Conservation (phyloP, 768 basidiomycete species). For the Tricholoma sp. region DNA sequence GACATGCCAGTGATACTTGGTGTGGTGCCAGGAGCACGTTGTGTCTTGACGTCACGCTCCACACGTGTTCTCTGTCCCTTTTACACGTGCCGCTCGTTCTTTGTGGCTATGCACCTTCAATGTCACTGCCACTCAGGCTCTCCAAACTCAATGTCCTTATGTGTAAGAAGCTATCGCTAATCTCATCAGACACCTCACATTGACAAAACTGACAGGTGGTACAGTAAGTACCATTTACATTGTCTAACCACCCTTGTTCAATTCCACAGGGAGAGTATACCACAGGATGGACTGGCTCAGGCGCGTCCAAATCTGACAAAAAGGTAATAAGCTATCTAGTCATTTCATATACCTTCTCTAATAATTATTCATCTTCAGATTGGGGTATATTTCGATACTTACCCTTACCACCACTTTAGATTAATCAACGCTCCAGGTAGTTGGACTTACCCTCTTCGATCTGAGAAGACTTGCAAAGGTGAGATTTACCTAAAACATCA, state of each 20-base stretch:
- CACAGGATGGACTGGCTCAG: slow-evolving; percentile 88
- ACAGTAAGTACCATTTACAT: slow-evolving; percentile 23
- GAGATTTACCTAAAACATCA: background rate
- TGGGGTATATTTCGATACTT: slow-evolving; percentile 49
- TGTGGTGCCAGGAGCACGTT: background rate
- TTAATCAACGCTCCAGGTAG: slow-evolving; percentile 50
- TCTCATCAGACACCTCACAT: background rate
- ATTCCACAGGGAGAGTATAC: slow-evolving; percentile 75
- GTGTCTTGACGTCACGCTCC: slow-evolving; percentile 1
- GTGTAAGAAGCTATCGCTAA: slow-evolving; percentile 45
- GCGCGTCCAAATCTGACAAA: slow-evolving; percentile 94
- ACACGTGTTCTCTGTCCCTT: slow-evolving; percentile 2
- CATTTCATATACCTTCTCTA: background rate
- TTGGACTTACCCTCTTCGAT: slow-evolving; percentile 87
- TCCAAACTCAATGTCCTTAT: slow-evolving; percentile 67
- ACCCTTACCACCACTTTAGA: background rate
- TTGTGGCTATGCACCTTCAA: slow-evolving; percentile 6
- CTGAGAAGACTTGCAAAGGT: slow-evolving; percentile 81
- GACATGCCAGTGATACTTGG: background rate
- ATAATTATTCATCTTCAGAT: slow-evolving; percentile 42
- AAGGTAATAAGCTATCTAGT: slow-evolving; percentile 48
- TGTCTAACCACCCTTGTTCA: background rate
- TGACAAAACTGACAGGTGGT: slow-evolving; percentile 29
- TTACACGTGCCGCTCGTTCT: background rate
- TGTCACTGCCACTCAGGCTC: no score